Conservation (phyloP, 441 rosid genomes). For the Adansonia gregorii region DNA sequence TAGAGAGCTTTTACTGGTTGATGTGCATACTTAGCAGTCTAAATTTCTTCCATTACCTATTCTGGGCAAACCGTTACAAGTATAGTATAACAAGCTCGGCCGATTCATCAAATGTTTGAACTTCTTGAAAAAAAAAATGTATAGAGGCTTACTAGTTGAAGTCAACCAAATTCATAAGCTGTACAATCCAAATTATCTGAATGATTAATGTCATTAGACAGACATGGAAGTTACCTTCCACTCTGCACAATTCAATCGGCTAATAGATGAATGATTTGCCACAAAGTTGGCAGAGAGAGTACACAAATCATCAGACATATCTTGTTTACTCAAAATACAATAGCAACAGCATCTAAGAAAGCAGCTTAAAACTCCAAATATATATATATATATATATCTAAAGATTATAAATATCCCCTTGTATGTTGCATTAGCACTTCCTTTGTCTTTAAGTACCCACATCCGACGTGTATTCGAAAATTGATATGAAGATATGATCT, state of each 20-base stretch:
- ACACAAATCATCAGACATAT: background rate
- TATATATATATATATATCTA: too few species aligned
- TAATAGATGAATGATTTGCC: background rate
- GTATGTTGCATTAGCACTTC: too few species aligned
- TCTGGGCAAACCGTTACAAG: constrained; percentile 77
- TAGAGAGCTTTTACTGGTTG: constrained; percentile 80
- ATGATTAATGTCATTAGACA: background rate
- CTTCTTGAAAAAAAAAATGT: background rate
- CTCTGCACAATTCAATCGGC: background rate
- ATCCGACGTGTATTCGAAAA: too few species aligned
- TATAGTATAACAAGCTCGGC: constrained; percentile 41
- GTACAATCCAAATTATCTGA: background rate
- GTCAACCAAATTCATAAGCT: background rate
- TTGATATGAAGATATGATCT: too few species aligned
- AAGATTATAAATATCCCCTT: too few species aligned
- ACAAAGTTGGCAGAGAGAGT: background rate
- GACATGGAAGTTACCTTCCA: background rate
- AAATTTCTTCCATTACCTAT: constrained; percentile 73
- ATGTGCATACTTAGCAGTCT: constrained; percentile 70
- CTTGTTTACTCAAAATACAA: background rate
- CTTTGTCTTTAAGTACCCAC: too few species aligned
- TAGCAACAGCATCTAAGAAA: background rate
- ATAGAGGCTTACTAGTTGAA: background rate
- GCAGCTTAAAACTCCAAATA: background rate
- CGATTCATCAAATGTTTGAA: background rate